Evolutionary conservation across 2,329 filamentous ascomycete species (phyloP).

Genomic region (Colletotrichum plurivorum): DNA sequence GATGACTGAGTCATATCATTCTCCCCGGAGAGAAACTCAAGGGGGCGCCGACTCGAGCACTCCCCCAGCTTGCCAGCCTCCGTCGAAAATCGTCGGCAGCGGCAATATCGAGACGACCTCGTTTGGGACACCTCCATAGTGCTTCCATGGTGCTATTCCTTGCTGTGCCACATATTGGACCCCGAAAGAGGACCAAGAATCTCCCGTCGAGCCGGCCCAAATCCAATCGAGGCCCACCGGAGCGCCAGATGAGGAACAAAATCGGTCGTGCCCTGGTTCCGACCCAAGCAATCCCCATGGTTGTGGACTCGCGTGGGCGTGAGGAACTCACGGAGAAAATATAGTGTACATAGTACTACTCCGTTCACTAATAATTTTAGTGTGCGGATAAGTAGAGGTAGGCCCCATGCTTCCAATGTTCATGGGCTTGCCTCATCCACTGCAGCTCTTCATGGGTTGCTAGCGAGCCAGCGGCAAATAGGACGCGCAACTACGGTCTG

Average conservation of each 20-base stretch:
- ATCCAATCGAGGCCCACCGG: slow-evolving; percentile 26
- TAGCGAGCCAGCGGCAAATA: slow-evolving; percentile 7
- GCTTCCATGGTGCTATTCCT: slow-evolving; percentile 26
- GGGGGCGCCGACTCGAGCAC: slow-evolving; percentile 22
- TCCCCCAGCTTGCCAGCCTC: slow-evolving; percentile 20
- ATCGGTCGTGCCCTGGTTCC: slow-evolving; percentile 18
- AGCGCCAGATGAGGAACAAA: slow-evolving; percentile 23
- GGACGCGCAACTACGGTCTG: not conserved
- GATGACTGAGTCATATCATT: slow-evolving; percentile 23
- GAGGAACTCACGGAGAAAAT: slow-evolving; percentile 4
- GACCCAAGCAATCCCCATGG: slow-evolving; percentile 2
- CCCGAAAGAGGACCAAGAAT: slow-evolving; percentile 23
- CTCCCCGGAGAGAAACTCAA: not conserved
- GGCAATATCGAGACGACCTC: slow-evolving; percentile 1
- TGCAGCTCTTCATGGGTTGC: slow-evolving; percentile 6
- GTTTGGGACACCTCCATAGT: slow-evolving; percentile 20
- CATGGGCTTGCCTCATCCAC: not conserved
- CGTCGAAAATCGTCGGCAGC: slow-evolving; percentile 14
- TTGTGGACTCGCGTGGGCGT: slow-evolving; percentile 7
- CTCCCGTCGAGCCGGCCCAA: slow-evolving; percentile 17
- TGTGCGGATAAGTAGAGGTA: no score
- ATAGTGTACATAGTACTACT: not conserved
- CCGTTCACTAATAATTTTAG: no score
- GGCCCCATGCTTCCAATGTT: not conserved
- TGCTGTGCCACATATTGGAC: slow-evolving; percentile 33